Base-by-base conservation (phyloP, 805 yeast species). In the Nakazawaea molendinolei region DNA sequence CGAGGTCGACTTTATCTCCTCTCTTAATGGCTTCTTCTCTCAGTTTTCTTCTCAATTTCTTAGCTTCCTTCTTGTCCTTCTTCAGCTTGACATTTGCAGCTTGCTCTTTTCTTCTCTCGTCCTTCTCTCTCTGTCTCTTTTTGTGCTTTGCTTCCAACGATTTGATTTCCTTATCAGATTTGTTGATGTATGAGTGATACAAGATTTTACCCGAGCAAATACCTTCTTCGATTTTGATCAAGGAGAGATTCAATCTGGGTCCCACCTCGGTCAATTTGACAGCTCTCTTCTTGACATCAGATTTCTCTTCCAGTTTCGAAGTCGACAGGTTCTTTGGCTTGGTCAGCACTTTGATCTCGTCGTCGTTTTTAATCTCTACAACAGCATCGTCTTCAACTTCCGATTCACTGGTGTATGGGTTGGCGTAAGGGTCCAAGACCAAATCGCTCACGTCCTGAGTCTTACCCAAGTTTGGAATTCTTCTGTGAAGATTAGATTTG, bases 221-320 rank as follows among this genome's bases (percentile, higher is more conserved):
- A 13, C 92, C 95, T 52, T 90, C 97, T 60, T 90, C 97, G 36
- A 92, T 85, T 62, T 92, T 92, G 33, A 81, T 63, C 40, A 92
- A 63, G 34, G 76, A 66, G 58, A 92, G 63, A 47, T 74, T 76
- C 58, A 92, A 60, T 46, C 98, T 71, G 24, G 98, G 98, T 0
- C 98, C 98, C 33, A 90, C 64, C 58, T 92, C 98, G 1, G 90
- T 85, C 34, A 92, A 67, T 55, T 86, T 89, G 48, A 92, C 85
- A 1, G 98, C 97, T 50, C 84, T 76, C 59, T 86, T 87, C 35
- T 72, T 60, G 24, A 55, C 47, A n/a, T 48, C 43, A 8, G 30
- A 17, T 9, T n/a, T 10, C 8, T n/a, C 9, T 9, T 8, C 19
- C 8, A 6, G 18, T 6, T 8, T 13, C 17, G 31, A 33, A n/a